These are phyloP conservation scores for Saksenaea vasiformis DNA, from an alignment of 371 early-diverging fungal genomes.

Conservation along the genomic window DNA sequence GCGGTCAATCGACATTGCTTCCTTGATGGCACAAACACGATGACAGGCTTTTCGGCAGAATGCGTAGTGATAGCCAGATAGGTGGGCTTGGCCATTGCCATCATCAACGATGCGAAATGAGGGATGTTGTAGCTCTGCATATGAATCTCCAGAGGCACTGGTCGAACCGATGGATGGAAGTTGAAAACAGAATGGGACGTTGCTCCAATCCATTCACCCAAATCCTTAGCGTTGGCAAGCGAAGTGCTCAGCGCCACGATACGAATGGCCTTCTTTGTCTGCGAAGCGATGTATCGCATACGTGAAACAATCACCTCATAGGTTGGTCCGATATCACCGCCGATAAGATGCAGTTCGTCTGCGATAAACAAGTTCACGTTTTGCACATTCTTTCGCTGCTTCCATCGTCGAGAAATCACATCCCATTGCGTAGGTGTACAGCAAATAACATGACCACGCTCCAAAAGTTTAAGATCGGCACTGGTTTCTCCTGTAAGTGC, in stretches of 20 bases:
- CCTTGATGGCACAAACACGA: conserved; percentile 93
- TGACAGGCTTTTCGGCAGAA: conserved; percentile 66
- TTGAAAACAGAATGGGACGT: conserved; percentile 79
- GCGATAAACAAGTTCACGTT: conserved; percentile 89
- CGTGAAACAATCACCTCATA: conserved; percentile 92
- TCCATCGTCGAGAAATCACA: conserved; percentile 93
- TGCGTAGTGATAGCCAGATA: conserved; percentile 78
- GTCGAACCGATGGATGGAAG: conserved; percentile 92
- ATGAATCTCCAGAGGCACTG: conserved; percentile 92
- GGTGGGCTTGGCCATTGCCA: conserved; percentile 90
- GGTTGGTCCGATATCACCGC: conserved; percentile 83
- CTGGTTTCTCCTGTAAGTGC: conserved; percentile 95
- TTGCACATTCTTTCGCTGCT: conserved; percentile 90
- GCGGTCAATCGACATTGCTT: conserved; percentile 91
- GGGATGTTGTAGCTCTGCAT: conserved; percentile 89
- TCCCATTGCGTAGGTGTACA: conserved; percentile 99
- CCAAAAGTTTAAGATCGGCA: conserved; percentile 85
- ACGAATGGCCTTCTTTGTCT: conserved; percentile 82
- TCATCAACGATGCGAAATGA: conserved; percentile 93
- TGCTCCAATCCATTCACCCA: conserved; percentile 96
- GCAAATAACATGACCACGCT: conserved; percentile 88
- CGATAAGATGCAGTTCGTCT: conserved; percentile 97
- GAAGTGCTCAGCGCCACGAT: conserved; percentile 89
- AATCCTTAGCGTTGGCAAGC: conserved; percentile 92
- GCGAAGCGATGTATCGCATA: conserved; percentile 89